Conservation (phyloP, 2,329 filamentous ascomycete genomes). For the Penicillium paneum region DNA sequence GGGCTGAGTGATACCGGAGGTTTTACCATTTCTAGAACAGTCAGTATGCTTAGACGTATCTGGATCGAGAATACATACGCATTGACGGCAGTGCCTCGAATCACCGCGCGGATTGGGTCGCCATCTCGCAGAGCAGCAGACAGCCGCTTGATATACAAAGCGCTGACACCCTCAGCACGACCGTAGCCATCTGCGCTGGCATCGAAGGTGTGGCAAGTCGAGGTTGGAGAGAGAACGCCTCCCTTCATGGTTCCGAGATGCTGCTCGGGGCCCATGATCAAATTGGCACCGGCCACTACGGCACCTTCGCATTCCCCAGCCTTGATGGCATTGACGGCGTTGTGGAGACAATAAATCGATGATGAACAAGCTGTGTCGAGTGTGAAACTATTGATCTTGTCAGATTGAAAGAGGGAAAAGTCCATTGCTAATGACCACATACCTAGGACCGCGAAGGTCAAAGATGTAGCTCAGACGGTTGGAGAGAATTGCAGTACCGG, state of each 20-base stretch:
- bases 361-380: slow-evolving; percentile 41
- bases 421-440: not conserved
- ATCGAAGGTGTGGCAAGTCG: slow-evolving; percentile 29
- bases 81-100: slow-evolving; percentile 25
- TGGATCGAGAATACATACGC: not conserved
- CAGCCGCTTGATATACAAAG: slow-evolving; percentile 32
- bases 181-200: slow-evolving; percentile 33
- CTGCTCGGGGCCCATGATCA: slow-evolving; percentile 33
- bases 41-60: too few species aligned
- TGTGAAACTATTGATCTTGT: slow-evolving; percentile 17
- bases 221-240: slow-evolving; percentile 35
- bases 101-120: slow-evolving; percentile 31
- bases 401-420: not conserved
- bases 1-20: not conserved
- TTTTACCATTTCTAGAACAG: not conserved
- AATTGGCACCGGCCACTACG: slow-evolving; percentile 35
- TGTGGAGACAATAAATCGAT: slow-evolving; percentile 30
- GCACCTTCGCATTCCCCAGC: slow-evolving; percentile 21
- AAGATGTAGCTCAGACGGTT: not conserved
- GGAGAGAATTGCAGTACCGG: not conserved
- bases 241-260: slow-evolving; percentile 29
- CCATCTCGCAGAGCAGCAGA: slow-evolving; percentile 29
- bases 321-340: slow-evolving; percentile 23
- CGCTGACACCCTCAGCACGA: slow-evolving; percentile 33
- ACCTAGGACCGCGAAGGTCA: not conserved